phyloP scores from a whole-genome alignment of 2,329 filamentous ascomycete species.

The Mariannaea sp. region DNA sequence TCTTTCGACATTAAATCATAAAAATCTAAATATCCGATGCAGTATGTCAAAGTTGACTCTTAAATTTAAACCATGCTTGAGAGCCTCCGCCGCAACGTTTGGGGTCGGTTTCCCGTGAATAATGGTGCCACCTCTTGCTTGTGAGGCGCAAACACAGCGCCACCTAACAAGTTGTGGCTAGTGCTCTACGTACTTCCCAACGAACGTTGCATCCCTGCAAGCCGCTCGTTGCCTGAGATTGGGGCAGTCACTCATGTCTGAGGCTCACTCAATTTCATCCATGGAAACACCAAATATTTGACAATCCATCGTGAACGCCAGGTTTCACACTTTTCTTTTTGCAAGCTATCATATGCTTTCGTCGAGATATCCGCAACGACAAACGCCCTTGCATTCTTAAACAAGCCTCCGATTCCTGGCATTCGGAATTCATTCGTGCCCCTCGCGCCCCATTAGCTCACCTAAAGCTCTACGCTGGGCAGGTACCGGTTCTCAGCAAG shows the following conservation, averaged over 20 bases:
- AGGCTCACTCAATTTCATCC: background rate
- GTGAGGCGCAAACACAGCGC: background rate
- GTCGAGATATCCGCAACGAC: background rate
- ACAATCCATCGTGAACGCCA: background rate
- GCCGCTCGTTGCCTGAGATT: background rate
- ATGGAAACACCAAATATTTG: background rate
- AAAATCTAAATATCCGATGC: no score
- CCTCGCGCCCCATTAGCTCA: background rate
- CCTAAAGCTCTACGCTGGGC: background rate
- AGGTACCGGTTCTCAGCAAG: background rate
- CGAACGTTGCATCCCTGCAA: no score
- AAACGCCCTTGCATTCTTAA: background rate
- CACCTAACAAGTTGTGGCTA: background rate
- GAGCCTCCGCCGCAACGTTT: no score
- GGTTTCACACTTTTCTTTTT: background rate
- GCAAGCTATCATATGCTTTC: background rate
- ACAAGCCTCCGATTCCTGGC: background rate
- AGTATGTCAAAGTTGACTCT: background rate
- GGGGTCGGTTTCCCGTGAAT: no score
- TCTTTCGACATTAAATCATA: no score
- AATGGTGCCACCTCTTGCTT: no score
- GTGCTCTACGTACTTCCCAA: background rate
- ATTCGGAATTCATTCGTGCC: constrained; percentile 3
- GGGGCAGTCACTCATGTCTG: background rate
- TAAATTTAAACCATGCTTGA: no score